Evolutionary conservation across 2,329 filamentous ascomycete species (phyloP), one percentile per base, ranked within the genome.

Genomic region (Emericellopsis atlantica): DNA sequence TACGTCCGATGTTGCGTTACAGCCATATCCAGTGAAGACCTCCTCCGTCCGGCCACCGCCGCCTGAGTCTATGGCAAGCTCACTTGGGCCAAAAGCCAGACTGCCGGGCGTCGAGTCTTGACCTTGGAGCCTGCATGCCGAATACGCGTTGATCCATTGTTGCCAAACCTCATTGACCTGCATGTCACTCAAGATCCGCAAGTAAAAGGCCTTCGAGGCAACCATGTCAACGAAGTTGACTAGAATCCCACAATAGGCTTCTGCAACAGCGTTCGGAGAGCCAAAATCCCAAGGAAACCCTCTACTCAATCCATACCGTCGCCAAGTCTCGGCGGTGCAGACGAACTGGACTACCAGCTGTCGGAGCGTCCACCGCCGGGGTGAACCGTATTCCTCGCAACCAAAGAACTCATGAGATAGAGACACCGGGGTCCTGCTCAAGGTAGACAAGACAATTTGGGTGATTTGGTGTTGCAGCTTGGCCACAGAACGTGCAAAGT

Each of bases 111-210:
- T 12, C 3, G 26, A 9, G 8, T 29, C 26, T 29, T 29, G 9
- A 12, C 3, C 12, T 29, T 12, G 26, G 26, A 29, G 26, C 8
- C 26, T 29, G 26, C 8, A 29, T 21, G 18, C 18, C 18, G 18
- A 21, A 21, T 21, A 5, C 4, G 26, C 3, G 6, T 12, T 29
- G 8, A 29, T 29, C 26, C 26, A 29, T 29, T 12, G 26, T 29
- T 29, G 48, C 57, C 57, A 60, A 6, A 51, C 35, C 10, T 40
- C 34, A 21, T 56, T 48, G 16, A 22, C 35, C 10, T 33, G 16
- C 18, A 31, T 22, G n/a, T 32, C 21, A 12, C 26, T 26, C 9
- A n/a, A 15, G 15, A 14, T 21, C 9, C 21, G 5, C 7, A 16
- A 12, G 10, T 34, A 5, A 5, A 39, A 18, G n/a, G 22, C 26